These are phyloP conservation scores for Pichia sp. DNA, from an alignment of 1,139 yeast species.

Conservation along the genomic window DNA sequence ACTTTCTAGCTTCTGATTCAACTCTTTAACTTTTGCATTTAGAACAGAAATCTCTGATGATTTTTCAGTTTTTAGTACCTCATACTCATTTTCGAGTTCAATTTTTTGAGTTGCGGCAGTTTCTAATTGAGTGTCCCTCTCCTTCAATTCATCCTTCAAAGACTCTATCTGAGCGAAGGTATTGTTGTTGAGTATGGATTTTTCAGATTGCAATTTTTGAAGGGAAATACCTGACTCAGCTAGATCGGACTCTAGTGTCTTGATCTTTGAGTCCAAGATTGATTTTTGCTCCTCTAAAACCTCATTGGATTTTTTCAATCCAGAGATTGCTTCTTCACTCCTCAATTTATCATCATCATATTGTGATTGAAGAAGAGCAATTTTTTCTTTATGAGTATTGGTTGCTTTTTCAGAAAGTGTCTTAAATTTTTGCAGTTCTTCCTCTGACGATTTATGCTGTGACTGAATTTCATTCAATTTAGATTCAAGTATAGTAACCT, in stretches of 20 bases:
- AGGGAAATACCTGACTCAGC: background rate
- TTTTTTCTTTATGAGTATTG: background rate
- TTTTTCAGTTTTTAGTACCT: background rate
- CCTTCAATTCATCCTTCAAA: conserved; percentile 1
- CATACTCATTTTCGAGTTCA: background rate
- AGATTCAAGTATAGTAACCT: conserved; percentile 1
- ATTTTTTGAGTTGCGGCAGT: background rate
- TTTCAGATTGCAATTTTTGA: background rate
- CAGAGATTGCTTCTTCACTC: background rate
- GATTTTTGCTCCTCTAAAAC: background rate
- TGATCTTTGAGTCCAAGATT: background rate
- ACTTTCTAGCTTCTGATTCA: conserved; percentile 3
- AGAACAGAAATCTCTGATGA: background rate
- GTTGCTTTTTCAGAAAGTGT: background rate
- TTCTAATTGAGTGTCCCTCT: background rate
- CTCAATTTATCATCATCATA: background rate
- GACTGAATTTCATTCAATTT: background rate
- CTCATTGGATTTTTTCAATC: background rate
- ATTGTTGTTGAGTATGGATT: background rate
- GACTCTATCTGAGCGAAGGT: background rate
- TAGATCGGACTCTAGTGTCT: background rate
- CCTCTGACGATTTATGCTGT: background rate
- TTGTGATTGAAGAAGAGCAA: background rate
- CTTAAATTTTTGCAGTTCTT: background rate
- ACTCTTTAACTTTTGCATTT: background rate